Evolutionary conservation across 176 grass and related monocot genomes (phyloP).

Genomic region (Ensete ventricosum): DNA sequence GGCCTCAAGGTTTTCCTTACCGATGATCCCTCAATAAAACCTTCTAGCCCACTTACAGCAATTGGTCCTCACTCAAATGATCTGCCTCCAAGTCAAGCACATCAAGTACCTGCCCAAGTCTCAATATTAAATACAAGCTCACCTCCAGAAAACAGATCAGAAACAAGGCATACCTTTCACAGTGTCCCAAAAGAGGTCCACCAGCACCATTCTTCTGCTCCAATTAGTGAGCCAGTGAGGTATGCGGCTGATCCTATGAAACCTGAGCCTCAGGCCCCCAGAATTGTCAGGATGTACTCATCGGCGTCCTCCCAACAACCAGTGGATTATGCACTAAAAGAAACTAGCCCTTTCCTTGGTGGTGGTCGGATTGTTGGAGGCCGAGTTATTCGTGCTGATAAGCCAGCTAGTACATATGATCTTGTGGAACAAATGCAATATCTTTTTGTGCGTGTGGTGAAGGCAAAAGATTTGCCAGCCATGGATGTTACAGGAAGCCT

Average conservation of each 20-base stretch:
- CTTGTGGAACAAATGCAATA: constrained; percentile 97
- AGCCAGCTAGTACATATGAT: constrained; percentile 83
- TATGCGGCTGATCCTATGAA: too few species aligned
- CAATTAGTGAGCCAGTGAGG: constrained; percentile 31
- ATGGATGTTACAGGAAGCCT: constrained; percentile 76
- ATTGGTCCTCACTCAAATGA: constrained; percentile 41
- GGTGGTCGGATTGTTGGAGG: constrained; percentile 25
- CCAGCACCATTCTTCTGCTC: constrained; percentile 36
- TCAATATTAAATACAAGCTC: constrained; percentile 43
- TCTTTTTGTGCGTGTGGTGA: constrained; percentile 93
- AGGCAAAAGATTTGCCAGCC: constrained; percentile 75
- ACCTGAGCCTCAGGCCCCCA: constrained; percentile 25
- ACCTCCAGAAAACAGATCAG: constrained; percentile 45
- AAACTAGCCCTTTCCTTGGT: constrained; percentile 92
- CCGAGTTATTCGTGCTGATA: constrained; percentile 29
- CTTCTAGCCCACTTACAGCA: constrained; percentile 66
- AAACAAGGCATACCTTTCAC: constrained; percentile 51
- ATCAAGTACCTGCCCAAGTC: constrained; percentile 42
- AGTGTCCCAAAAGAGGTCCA: constrained; percentile 57
- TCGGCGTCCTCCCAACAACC: constrained; percentile 71
- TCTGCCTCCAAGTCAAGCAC: constrained; percentile 35
- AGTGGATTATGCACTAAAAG: constrained; percentile 81
- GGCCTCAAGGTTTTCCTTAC: constrained; percentile 90
- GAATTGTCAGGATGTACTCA: constrained; percentile 87
- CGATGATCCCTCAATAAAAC: constrained; percentile 73